phyloP scores from a whole-genome alignment of 1,284 basidiomycete species.

The Ceratobasidium sp. region DNA sequence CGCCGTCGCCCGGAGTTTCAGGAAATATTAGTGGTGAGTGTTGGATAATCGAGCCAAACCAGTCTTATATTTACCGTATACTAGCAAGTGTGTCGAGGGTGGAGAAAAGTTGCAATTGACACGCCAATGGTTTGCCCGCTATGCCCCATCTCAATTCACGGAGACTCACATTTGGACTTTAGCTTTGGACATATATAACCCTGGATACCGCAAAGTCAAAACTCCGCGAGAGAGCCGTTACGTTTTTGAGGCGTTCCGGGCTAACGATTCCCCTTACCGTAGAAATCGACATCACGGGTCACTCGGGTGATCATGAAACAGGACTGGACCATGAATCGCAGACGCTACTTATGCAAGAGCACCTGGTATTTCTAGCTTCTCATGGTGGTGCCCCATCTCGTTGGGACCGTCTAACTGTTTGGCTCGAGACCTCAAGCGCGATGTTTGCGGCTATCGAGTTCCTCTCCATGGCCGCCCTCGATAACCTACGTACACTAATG shows the following conservation, averaged over 20 bases:
- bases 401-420: neutral
- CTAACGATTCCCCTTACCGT: neutral
- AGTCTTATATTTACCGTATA: neutral
- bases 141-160: neutral
- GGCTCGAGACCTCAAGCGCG: neutral
- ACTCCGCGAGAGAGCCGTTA: neutral
- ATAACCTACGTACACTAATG: neutral
- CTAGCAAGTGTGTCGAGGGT: constrained; percentile 2
- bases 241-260: neutral
- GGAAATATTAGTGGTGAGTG: neutral
- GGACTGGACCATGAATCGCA: neutral
- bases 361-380: neutral
- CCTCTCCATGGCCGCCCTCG: neutral
- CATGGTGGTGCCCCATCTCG: neutral
- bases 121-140: neutral
- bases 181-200: neutral
- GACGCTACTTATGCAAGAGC: neutral
- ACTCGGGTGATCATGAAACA: neutral
- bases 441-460: neutral
- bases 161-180: no score
- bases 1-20: neutral
- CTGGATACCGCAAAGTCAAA: neutral
- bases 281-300: neutral
- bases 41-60: no score
- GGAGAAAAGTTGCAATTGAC: neutral